Evolutionary conservation across 768 basidiomycete genomes (phyloP).

Genomic region (Kwoniella sp.): DNA sequence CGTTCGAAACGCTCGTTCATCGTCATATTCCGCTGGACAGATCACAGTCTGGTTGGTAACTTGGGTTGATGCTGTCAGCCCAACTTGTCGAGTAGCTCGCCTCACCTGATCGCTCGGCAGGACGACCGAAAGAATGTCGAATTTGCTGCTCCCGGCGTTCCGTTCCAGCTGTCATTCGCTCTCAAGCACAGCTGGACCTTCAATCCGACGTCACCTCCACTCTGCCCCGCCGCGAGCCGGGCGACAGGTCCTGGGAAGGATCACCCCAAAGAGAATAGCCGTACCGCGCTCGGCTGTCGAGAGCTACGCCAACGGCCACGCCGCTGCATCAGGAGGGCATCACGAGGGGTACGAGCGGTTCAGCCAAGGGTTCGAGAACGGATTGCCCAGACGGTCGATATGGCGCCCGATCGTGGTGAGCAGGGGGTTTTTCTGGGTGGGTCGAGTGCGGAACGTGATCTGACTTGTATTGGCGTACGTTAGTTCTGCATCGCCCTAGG

Average conservation of each 20-base stretch:
- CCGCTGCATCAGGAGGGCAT: not conserved
- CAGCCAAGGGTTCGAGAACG: not conserved
- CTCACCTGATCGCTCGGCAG: too few relatives aligned
- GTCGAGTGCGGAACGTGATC: too few relatives aligned
- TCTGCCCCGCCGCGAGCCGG: not conserved
- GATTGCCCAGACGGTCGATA: constrained; percentile 28
- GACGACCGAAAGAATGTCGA: too few relatives aligned
- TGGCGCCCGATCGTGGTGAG: constrained; percentile 39
- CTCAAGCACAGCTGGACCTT: constrained; percentile 9
- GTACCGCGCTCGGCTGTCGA: constrained; percentile 23
- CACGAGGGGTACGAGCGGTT: not conserved
- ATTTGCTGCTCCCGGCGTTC: too few relatives aligned
- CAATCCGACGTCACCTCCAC: not conserved
- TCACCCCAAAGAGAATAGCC: constrained; percentile 42
- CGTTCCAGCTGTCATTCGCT: too few relatives aligned
- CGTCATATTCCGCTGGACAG: too few relatives aligned
- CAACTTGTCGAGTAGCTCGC: too few relatives aligned
- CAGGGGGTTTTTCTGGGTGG: not conserved
- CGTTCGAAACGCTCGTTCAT: too few relatives aligned
- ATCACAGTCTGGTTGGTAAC: too few relatives aligned
- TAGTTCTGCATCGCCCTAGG: constrained; percentile 46
- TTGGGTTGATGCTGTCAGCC: too few relatives aligned
- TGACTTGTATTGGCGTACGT: not conserved
- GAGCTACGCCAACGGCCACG: not conserved
- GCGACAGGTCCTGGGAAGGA: constrained; percentile 35